Percentiles rank a stretch among this genome's conserved stretches.
phyloP scores from a whole-genome alignment of 192 early-diverging fungal genomes.

The Tieghemiomyces parasiticus region DNA sequence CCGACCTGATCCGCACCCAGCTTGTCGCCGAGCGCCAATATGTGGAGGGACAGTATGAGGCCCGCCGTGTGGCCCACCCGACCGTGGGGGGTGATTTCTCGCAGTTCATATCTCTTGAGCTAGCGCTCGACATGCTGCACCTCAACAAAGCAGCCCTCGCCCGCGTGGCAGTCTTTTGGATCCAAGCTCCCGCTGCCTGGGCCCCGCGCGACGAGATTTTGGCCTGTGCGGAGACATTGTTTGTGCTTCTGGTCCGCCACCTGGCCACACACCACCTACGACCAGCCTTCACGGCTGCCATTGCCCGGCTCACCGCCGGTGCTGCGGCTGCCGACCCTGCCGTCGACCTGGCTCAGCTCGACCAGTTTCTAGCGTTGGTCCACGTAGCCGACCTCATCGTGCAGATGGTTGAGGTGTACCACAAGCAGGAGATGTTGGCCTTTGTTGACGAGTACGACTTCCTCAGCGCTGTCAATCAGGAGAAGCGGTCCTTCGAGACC shows the following conservation, averaged over 20 bases:
- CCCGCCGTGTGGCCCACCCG: too few relatives aligned
- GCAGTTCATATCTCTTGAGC: constrained; percentile 42
- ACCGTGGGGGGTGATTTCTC: too few relatives aligned
- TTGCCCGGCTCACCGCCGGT: not conserved
- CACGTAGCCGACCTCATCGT: constrained; percentile 86
- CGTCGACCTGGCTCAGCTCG: constrained; percentile 39
- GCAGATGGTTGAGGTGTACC: constrained; percentile 91
- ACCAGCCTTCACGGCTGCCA: constrained; percentile 16
- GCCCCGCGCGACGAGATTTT: constrained; percentile 40
- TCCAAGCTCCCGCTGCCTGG: constrained; percentile 38
- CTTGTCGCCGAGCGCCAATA: too few relatives aligned
- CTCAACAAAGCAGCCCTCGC: constrained; percentile 64
- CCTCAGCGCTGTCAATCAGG: constrained; percentile 77
- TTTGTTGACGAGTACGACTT: constrained; percentile 86
- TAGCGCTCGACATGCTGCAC: constrained; percentile 77
- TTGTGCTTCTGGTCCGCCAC: constrained; percentile 50
- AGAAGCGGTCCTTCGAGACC: constrained; percentile 79
- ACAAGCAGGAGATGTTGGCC: constrained; percentile 69
- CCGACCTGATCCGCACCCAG: too few relatives aligned
- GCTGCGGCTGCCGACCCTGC: not conserved
- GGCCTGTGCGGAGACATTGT: constrained; percentile 55
- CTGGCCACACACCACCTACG: constrained; percentile 41
- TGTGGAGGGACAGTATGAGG: too few relatives aligned
- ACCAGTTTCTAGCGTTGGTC: constrained; percentile 85
- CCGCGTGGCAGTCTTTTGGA: constrained; percentile 40